Evolutionary conservation across 2,329 filamentous ascomycete species (phyloP).

Genomic region (Botryosphaeria agaves): DNA sequence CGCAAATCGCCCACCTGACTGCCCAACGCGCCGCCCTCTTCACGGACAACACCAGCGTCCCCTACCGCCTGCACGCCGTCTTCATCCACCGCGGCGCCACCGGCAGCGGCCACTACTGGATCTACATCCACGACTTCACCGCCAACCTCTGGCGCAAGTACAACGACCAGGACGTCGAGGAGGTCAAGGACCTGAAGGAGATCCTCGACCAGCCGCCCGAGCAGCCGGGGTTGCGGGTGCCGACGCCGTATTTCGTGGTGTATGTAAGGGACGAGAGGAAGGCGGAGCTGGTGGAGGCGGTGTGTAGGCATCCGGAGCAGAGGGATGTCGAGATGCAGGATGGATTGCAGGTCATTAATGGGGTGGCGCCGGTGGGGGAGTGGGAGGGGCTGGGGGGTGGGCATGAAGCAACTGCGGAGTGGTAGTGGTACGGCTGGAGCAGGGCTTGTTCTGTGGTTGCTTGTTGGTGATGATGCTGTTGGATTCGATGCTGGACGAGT

Average conservation of each 20-base stretch:
- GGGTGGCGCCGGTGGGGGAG: too few species aligned
- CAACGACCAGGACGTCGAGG: conserved; percentile 71
- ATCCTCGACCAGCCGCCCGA: conserved; percentile 51
- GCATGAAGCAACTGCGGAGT: too few species aligned
- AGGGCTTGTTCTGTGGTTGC: too few species aligned
- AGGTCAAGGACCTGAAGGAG: conserved; percentile 38
- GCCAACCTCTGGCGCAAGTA: conserved; percentile 76
- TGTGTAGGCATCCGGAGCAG: too few species aligned
- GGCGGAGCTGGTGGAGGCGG: conserved; percentile 39
- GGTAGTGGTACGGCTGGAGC: too few species aligned
- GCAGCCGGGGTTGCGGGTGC: conserved; percentile 52
- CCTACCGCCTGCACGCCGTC: conserved; percentile 76
- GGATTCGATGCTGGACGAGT: too few species aligned
- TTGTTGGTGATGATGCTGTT: too few species aligned
- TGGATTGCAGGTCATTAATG: too few species aligned
- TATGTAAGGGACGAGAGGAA: conserved; percentile 58
- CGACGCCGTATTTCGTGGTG: conserved; percentile 63
- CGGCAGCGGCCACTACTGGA: conserved; percentile 74
- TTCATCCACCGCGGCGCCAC: conserved; percentile 69
- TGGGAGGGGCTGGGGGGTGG: too few species aligned
- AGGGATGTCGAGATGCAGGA: too few species aligned
- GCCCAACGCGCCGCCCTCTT: conserved; percentile 40
- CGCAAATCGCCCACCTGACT: conserved; percentile 29
- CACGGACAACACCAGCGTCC: conserved; percentile 41
- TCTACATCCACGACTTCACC: conserved; percentile 85